A percentile compares a stretch with the other conserved stretches of the same genome.
phyloP scores from a whole-genome alignment of 2,329 filamentous ascomycete genomes.

The Trichophyton simii region DNA sequence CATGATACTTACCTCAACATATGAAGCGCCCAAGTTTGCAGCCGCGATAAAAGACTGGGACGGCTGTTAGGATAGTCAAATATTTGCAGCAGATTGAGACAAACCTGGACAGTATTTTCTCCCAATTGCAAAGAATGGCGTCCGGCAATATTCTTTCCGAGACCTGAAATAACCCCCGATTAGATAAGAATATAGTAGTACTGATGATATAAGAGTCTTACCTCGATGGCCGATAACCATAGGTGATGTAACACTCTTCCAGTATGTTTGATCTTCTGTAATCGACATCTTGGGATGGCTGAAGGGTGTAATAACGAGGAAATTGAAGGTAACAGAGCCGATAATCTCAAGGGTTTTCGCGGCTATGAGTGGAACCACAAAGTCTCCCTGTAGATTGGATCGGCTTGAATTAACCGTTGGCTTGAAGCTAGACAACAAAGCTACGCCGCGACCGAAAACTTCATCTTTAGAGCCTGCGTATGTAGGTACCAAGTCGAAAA shows the following conservation, averaged over 20 bases:
- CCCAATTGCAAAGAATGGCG: constrained; percentile 84
- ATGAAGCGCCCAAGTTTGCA: constrained; percentile 72
- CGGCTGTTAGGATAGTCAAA: constrained; percentile 11
- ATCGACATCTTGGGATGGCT: constrained; percentile 87
- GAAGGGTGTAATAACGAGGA: constrained; percentile 88
- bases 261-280: constrained; percentile 83
- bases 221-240: constrained; percentile 64
- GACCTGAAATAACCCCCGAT: constrained; percentile 36
- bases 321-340: constrained; percentile 92
- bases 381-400: constrained; percentile 85
- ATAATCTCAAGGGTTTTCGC: constrained; percentile 76
- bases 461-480: constrained; percentile 75
- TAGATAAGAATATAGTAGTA: constrained; percentile 5
- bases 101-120: constrained; percentile 72
- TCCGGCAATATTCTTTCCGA: constrained; percentile 79
- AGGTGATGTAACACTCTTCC: constrained; percentile 80
- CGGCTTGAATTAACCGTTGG: constrained; percentile 70
- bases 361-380: constrained; percentile 81
- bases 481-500: constrained; percentile 92
- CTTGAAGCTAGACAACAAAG: constrained; percentile 73
- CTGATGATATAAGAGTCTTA: constrained; percentile 11
- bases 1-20: constrained; percentile 45
- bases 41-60: constrained; percentile 79
- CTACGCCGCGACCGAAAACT: constrained; percentile 76
- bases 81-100: constrained; percentile 3